Evolutionary conservation across 176 grass and related monocot species (phyloP), one percentile per base, ranked within the genome.

Genomic region (Eragrostis nindensis): DNA sequence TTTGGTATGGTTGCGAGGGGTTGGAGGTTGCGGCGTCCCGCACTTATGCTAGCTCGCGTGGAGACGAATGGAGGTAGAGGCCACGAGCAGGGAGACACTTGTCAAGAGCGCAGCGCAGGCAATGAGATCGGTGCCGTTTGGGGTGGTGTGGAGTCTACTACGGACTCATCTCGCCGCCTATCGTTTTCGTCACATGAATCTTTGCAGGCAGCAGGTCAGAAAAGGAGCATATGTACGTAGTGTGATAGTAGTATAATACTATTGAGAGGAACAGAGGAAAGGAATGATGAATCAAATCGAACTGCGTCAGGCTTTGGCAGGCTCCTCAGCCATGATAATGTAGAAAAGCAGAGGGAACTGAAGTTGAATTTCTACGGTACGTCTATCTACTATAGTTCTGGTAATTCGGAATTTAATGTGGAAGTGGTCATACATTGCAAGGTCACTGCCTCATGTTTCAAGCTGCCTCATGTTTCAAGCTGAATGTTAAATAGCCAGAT

Each of bases 151-250:
- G 50, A 60, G 50, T 26, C 22, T 22, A 60, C 56, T 11, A n/a
- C 21, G 50, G 22, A 39, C 62, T 59, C 62, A 75, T 75, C 77
- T 86, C 77, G 2, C 42, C 36, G 44, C 85, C 79, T 55, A 62
- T 82, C 79, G 44, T 63, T 87, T 71, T 82, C 85, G 53, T 87
- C 78, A 82, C 79, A 45, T 87, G 78, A 87, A 82, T 70, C 78
- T 52, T 22, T 68, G 29, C 52, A 27, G 69, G 84, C 16, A 68
- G 14, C 39, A 71, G 27, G 83, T 53, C 11, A 27, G 77, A 39
- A 3, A 62, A 4, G 39, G 2, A n/a, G 12, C 56, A 57, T 22
- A 4, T 59, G 21, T 26, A 60, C 26, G 56, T 47, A 44, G 42
- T 44, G 32, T 36, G 32, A 1, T 2, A 11, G 8, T 26, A 60